Base-by-base conservation (phyloP, 768 basidiomycete species). In the Boletus sensibilis region DNA sequence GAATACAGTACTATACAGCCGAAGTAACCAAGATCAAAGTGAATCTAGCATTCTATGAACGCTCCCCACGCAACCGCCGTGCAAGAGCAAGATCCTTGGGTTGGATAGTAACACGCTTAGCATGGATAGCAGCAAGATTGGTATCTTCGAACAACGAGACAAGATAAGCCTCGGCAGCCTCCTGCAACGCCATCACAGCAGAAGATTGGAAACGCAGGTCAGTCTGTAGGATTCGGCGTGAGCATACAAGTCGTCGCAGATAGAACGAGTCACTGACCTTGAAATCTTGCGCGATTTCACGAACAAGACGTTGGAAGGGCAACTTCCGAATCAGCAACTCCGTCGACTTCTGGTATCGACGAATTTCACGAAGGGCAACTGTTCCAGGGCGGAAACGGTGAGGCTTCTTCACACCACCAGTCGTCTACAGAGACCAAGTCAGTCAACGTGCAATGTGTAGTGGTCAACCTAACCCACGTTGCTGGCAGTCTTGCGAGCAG, bases 311-410 rank as follows among this genome's bases (percentile, higher is more conserved):
- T 79, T 98, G 95, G 94, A 98, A 98, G 64, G 96, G 96, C 61
- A 98, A 91, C 87, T 98, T 98, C 80, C 96, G 85, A 83, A 98
- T 98, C 68, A 98, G 86, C 64, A 99, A 88, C 83, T 98, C 96
- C 62, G 96, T 98, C 59, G 92, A 94, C 82, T 97, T 97, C 78
- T 98, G 94, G 83, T 98, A 97, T 75, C 94, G 84, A 72, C 96
- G 82, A 68, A 98, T 98, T 79, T 98, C 95, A 83, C 96, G 94
- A 63, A 99, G 93, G 64, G 96, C 96, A 81, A 99, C 96, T 64
- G 96, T 99, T 81, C 96, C 90, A 65, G 90, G 90, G 70, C 90
- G 85, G 88, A 96, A 98, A 73, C 95, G 83, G 76, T 98, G 95
- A 58, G 95, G 96, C 83, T 98, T 99, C 95, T 98, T 98, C 68